A percentile compares a stretch with the other conserved stretches of the same genome.
Conservation (phyloP, 768 basidiomycete species). For the Serendipita vermifera region DNA sequence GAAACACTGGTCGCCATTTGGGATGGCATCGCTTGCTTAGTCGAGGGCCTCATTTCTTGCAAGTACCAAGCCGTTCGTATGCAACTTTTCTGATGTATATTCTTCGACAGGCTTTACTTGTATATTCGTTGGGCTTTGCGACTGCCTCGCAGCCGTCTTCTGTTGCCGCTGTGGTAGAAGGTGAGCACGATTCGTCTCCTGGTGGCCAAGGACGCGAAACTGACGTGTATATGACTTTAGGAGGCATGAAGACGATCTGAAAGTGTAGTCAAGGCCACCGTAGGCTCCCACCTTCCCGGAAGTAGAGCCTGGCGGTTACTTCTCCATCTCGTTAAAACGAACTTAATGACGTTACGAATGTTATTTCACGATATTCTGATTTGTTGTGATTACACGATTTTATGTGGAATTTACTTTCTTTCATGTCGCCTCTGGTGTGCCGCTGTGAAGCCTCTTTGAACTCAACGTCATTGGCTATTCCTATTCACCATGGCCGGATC, state of each 20-base stretch:
- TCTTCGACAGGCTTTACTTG: conserved; percentile 28
- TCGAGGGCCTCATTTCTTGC: conserved; percentile 39
- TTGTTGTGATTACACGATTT: too few species aligned
- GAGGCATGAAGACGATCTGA: not conserved
- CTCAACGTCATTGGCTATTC: conserved; percentile 2
- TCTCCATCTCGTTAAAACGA: too few species aligned
- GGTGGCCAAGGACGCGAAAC: not conserved
- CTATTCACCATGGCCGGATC: not conserved
- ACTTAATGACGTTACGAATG: too few species aligned
- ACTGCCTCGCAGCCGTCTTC: conserved; percentile 33
- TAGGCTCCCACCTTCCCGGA: too few species aligned
- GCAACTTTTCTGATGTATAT: too few species aligned
- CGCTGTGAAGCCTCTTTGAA: too few species aligned
- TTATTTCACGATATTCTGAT: too few species aligned
- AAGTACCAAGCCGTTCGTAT: conserved; percentile 12
- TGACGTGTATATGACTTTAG: not conserved
- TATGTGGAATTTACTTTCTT: too few species aligned
- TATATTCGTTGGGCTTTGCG: conserved; percentile 28
- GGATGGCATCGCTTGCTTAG: conserved; percentile 28
- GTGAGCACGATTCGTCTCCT: too few species aligned
- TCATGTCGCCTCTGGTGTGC: too few species aligned
- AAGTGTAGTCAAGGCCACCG: not conserved
- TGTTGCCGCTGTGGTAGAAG: conserved; percentile 26
- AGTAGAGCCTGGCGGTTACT: too few species aligned
- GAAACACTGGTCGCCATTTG: conserved; percentile 31